phyloP scores from a whole-genome alignment of 2,329 filamentous ascomycete species.

The Botrytis hyacinthi region DNA sequence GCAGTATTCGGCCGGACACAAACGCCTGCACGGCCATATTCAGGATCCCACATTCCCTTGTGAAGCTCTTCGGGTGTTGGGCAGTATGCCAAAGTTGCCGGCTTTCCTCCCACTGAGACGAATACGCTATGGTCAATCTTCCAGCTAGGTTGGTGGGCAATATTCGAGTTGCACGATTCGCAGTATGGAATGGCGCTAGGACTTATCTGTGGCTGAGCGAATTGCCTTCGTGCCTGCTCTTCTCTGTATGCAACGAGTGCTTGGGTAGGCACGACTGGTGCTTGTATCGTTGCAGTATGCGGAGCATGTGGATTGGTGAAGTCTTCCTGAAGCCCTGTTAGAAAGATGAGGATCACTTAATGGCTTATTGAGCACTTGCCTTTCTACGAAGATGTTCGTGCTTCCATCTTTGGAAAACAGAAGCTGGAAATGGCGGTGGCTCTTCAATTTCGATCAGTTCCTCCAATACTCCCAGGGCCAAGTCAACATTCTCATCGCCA shows the following conservation, averaged over 20 bases:
- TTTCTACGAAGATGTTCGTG: slow-evolving; percentile 47
- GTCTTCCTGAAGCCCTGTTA: slow-evolving; percentile 32
- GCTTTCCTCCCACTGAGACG: slow-evolving; percentile 22
- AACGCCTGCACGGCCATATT: slow-evolving; percentile 22
- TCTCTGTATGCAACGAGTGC: slow-evolving; percentile 42
- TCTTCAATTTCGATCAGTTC: slow-evolving; percentile 49
- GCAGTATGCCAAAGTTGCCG: slow-evolving; percentile 18
- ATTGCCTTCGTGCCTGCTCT: slow-evolving; percentile 22
- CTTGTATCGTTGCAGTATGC: slow-evolving; percentile 47
- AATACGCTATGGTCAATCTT: slow-evolving; percentile 26
- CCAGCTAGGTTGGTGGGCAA: slow-evolving; percentile 22
- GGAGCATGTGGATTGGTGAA: slow-evolving; percentile 49
- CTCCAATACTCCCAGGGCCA: slow-evolving; percentile 47
- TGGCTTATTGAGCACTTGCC: slow-evolving; percentile 34
- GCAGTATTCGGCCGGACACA: not conserved
- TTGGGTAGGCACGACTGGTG: slow-evolving; percentile 44
- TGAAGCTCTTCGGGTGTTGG: slow-evolving; percentile 23
- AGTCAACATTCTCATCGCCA: slow-evolving; percentile 46
- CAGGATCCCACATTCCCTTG: slow-evolving; percentile 22
- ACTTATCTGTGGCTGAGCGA: slow-evolving; percentile 16
- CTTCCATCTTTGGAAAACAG: slow-evolving; percentile 49
- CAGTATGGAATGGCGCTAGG: slow-evolving; percentile 11
- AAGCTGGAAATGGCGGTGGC: slow-evolving; percentile 46
- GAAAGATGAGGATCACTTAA: not conserved
- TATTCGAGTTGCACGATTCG: slow-evolving; percentile 18